These are phyloP conservation scores for Asparagopsis taxiformis DNA, from an alignment of 31 red algal species.

Conservation along the genomic window DNA sequence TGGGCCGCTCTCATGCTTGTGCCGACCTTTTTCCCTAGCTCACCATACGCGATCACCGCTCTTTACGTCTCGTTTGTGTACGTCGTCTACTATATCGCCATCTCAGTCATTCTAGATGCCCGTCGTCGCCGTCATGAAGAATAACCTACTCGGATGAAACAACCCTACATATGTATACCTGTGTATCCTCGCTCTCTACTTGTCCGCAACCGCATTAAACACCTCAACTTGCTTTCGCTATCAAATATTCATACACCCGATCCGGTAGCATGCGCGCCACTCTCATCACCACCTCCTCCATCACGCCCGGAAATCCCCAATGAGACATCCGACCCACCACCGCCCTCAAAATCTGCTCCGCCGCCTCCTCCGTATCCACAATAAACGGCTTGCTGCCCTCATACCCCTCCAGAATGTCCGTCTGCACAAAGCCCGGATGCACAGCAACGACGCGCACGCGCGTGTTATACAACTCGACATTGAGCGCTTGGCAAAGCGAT, in stretches of 20 bases:
- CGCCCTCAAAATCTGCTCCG: constrained; percentile 56
- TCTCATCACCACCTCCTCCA: constrained; percentile 71
- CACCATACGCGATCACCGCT: not conserved
- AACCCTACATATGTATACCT: too few relatives aligned
- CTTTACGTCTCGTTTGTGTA: constrained; percentile 53
- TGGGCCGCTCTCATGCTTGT: constrained; percentile 61
- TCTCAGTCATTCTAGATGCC: constrained; percentile 43
- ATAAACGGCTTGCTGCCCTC: constrained; percentile 61
- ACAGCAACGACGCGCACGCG: constrained; percentile 35
- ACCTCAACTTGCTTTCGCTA: not conserved
- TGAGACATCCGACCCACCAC: constrained; percentile 16
- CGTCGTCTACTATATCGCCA: constrained; percentile 45
- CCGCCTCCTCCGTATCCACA: constrained; percentile 31
- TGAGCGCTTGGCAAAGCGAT: constrained; percentile 24
- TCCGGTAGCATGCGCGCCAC: not conserved
- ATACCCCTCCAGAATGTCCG: constrained; percentile 42
- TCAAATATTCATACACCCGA: not conserved
- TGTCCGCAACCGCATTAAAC: too few relatives aligned
- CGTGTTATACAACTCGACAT: constrained; percentile 15
- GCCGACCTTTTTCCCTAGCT: constrained; percentile 16
- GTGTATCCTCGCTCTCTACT: not conserved
- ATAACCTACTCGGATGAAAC: too few relatives aligned
- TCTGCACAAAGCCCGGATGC: constrained; percentile 77
- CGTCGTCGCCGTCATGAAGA: too few relatives aligned
- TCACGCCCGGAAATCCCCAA: constrained; percentile 58